phyloP scores from a whole-genome alignment of 164 flowering plant species.

The Tetracentron sinense region DNA sequence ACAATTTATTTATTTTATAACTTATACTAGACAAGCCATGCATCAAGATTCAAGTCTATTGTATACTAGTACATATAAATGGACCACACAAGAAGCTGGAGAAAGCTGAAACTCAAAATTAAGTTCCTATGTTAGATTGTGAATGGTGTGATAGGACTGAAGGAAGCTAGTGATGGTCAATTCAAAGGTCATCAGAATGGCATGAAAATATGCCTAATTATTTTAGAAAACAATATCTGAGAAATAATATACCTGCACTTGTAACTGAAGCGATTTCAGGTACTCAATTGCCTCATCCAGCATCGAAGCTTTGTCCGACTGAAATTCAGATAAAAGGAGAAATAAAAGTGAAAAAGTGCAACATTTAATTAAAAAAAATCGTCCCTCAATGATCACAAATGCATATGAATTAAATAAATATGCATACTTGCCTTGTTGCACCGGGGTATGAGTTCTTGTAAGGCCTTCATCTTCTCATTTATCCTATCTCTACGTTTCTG shows the following conservation, averaged over 20 bases:
- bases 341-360: neutral
- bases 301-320: constrained; percentile 98
- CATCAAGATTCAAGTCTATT: no score
- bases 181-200: no score
- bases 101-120: no score
- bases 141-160: no score
- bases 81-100: no score
- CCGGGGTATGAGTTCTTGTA: constrained; percentile 93
- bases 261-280: constrained; percentile 85
- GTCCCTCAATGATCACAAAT: neutral
- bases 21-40: neutral
- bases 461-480: constrained; percentile 92
- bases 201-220: no score
- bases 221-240: neutral
- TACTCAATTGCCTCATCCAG: constrained; percentile 94
- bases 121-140: no score
- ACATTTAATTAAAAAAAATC: neutral
- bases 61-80: no score
- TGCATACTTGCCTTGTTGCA: constrained; percentile 67
- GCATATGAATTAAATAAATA: neutral
- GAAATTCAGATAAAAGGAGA: constrained; percentile 17
- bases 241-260: constrained; percentile 89
- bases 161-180: no score
- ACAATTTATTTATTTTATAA: no score
- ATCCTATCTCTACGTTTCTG: constrained; percentile 97